phyloP scores from a whole-genome alignment of 2,329 filamentous ascomycete genomes.

The Sclerotinia borealis region DNA sequence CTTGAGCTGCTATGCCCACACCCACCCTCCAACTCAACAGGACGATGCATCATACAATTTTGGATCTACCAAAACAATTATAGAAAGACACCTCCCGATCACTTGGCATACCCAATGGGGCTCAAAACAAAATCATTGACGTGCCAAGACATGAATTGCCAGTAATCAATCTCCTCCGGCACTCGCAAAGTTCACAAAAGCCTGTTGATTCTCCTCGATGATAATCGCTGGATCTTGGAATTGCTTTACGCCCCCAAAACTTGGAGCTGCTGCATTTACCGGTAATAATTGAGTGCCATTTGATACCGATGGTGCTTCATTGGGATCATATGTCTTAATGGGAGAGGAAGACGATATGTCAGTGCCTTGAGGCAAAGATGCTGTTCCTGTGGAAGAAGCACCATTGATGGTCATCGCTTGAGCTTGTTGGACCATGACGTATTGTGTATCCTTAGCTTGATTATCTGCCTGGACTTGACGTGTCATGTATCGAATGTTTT shows the following conservation, averaged over 20 bases:
- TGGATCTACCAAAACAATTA: not conserved
- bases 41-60: not conserved
- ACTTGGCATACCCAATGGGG: not conserved
- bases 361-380: slow-evolving; percentile 3
- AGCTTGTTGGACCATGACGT: slow-evolving; percentile 21
- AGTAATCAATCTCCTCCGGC: not conserved
- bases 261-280: slow-evolving; percentile 14
- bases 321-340: slow-evolving; percentile 14
- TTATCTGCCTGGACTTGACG: slow-evolving; percentile 27
- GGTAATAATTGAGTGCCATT: slow-evolving; percentile 21
- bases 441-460: slow-evolving; percentile 11
- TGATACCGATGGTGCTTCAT: slow-evolving; percentile 5
- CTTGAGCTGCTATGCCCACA: not conserved
- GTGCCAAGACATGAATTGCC: not conserved
- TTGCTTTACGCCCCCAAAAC: slow-evolving; percentile 16
- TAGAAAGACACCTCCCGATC: not conserved
- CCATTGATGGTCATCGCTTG: slow-evolving; percentile 13
- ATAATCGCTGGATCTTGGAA: slow-evolving; percentile 23
- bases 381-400: not conserved
- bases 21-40: not conserved
- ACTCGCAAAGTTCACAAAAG: slow-evolving; percentile 18
- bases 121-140: not conserved
- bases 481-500: slow-evolving; percentile 24
- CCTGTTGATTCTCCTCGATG: slow-evolving; percentile 21
- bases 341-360: not conserved